These are phyloP conservation scores for Sporothrix curviconia DNA, from an alignment of 2,329 filamentous ascomycete species.

Conservation along the genomic window DNA sequence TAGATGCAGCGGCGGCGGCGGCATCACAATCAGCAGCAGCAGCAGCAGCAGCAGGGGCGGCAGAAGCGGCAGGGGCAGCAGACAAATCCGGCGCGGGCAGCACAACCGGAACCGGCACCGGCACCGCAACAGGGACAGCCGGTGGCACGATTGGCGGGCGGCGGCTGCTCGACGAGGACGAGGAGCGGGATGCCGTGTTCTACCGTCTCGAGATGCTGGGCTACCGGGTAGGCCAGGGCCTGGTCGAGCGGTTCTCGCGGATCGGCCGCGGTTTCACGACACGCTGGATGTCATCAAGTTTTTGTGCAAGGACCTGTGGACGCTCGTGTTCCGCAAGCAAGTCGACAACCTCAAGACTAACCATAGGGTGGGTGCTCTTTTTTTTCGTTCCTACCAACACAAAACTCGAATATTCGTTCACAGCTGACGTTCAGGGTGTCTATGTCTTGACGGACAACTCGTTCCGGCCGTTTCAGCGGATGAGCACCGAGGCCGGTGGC, in stretches of 20 bases:
- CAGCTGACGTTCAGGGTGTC: conserved; percentile 56
- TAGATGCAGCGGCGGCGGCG: neutral
- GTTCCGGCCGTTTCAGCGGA: conserved; percentile 81
- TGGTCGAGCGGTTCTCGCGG: conserved; percentile 88
- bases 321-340: conserved; percentile 88
- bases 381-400: neutral
- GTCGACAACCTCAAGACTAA: conserved; percentile 99
- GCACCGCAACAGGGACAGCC: neutral
- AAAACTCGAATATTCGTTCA: too few relatives aligned
- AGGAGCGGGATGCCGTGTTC: conserved; percentile 77
- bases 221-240: conserved; percentile 84
- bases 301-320: conserved; percentile 97
- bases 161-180: conserved; percentile 61
- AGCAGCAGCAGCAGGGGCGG: neutral
- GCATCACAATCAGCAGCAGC: conserved; percentile 15
- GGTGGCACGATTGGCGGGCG: conserved; percentile 17
- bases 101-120: neutral
- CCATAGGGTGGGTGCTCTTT: conserved; percentile 57
- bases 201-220: conserved; percentile 77
- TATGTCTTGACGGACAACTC: conserved; percentile 92
- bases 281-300: conserved; percentile 97
- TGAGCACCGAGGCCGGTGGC: conserved; percentile 74
- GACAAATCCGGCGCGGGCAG: conserved; percentile 12
- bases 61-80: neutral
- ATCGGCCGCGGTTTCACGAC: conserved; percentile 82